Evolutionary conservation across 1,284 basidiomycete species (phyloP), one percentile per base, ranked within the genome.

Genomic region (Phellinidium pouzarii): DNA sequence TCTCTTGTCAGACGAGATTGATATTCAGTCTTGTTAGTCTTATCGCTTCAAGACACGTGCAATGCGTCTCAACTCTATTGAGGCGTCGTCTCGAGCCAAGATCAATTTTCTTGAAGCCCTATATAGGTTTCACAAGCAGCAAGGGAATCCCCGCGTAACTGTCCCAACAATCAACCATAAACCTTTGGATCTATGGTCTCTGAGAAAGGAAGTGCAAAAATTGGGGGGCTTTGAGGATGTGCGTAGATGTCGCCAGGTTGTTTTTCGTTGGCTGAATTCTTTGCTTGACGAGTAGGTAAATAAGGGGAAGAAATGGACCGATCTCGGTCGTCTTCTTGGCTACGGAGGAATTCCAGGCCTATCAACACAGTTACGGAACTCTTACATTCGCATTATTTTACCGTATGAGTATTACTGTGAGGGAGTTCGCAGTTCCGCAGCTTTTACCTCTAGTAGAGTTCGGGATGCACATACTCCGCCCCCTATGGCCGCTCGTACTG

Each of bases 61-160:
- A 46, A 94, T 98, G 71, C 83, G 89, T 53, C 78, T 99, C 63
- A 98, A 98, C 68, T 94, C 92, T 59, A 93, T 99, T 61, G 95
- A 97, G 71, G 96, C 96, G 12, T 91, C 94, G 48, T 94, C 94
- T 49, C 79, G 96, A 59, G 95, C 95, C 41, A 95, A 96, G 68
- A 75, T 97, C 66, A 98, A 97, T 74, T 99, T 97, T 70, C 72
- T 96, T 60, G 95, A 99, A 68, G 94, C 97, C 69, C 79, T 99
- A 38, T 94, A 94, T 71, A 87, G 89, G 60, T 94, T 85, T 66
- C 89, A 94, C 71, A 85, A 84, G 65, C 91, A 94, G 66, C 89
- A 93, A 70, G 91, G 90, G 44, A 91, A 91, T 66, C 76, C 82
- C 56, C 81, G 88, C 53, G 84, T 97, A 17, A 84, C 84, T 29